Conservation (phyloP, 1,284 basidiomycete genomes). For the Moniliophthora roreri region DNA sequence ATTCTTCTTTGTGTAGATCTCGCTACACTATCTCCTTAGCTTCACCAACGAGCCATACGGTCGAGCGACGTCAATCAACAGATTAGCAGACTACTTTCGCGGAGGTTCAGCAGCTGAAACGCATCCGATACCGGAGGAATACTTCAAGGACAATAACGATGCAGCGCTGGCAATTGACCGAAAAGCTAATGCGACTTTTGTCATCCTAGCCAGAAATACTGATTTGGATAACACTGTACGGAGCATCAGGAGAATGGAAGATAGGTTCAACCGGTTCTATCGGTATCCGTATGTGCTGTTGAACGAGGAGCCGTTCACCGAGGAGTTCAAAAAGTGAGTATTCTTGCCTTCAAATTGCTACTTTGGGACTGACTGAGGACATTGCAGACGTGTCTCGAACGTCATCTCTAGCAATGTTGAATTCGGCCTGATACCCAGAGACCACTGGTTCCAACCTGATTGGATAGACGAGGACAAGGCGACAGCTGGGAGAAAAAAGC, state of each 20-base stretch:
- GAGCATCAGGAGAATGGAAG: slow-evolving; percentile 49
- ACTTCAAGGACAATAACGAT: not conserved
- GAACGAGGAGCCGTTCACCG: slow-evolving; percentile 70
- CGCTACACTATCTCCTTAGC: slow-evolving; percentile 11
- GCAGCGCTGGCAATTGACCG: slow-evolving; percentile 2
- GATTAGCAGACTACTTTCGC: slow-evolving; percentile 10
- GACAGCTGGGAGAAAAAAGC: slow-evolving; percentile 45
- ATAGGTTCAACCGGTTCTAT: slow-evolving; percentile 63
- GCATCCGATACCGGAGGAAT: slow-evolving; percentile 10
- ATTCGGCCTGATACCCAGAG: slow-evolving; percentile 56
- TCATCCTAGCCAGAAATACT: slow-evolving; percentile 43
- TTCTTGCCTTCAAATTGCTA: not conserved
- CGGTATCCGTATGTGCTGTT: slow-evolving; percentile 74
- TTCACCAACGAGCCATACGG: slow-evolving; percentile 22
- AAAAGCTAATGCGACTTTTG: slow-evolving; percentile 43
- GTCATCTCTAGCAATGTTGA: slow-evolving; percentile 31
- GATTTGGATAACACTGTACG: slow-evolving; percentile 35
- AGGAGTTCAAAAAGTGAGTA: slow-evolving; percentile 63
- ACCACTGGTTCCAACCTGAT: slow-evolving; percentile 53
- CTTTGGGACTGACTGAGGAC: slow-evolving; percentile 16
- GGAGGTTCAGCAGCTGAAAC: slow-evolving; percentile 2
- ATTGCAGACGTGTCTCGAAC: slow-evolving; percentile 13
- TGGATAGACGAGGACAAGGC: slow-evolving; percentile 67
- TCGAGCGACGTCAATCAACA: slow-evolving; percentile 21
- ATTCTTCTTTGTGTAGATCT: not conserved